Percentiles rank a stretch among this genome's conserved stretches.
Conservation (phyloP, 1,284 basidiomycete genomes). For the Malassezia caprae region DNA sequence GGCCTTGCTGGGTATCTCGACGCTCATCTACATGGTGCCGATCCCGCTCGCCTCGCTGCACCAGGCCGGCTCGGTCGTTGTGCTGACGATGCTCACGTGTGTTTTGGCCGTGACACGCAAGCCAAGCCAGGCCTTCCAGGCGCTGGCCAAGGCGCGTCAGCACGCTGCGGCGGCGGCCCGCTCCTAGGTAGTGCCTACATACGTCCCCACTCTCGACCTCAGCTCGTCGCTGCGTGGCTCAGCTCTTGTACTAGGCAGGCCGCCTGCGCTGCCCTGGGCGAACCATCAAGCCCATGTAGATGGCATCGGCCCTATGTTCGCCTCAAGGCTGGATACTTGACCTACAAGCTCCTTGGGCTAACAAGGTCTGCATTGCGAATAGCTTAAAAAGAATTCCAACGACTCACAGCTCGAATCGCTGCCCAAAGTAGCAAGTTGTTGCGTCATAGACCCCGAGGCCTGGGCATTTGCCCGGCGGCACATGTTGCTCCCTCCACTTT, state of each 20-base stretch:
- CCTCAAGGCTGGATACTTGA: not conserved
- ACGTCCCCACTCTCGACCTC: not conserved
- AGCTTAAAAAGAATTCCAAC: not conserved
- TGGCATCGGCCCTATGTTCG: not conserved
- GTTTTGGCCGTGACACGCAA: slow-evolving; percentile 63
- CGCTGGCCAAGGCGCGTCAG: slow-evolving; percentile 1
- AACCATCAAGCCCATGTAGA: not conserved
- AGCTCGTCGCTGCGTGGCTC: too few species aligned
- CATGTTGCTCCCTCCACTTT: slow-evolving; percentile 4
- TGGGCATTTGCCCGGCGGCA: too few species aligned
- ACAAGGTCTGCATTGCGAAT: not conserved
- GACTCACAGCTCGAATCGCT: too few species aligned
- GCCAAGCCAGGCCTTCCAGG: slow-evolving; percentile 59
- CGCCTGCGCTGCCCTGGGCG: too few species aligned
- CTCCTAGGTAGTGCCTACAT: not conserved
- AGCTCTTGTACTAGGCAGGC: too few species aligned
- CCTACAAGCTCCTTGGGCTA: not conserved
- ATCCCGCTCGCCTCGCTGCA: slow-evolving; percentile 82
- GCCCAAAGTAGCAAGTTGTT: too few species aligned
- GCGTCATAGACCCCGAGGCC: too few species aligned
- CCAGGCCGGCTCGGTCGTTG: slow-evolving; percentile 81
- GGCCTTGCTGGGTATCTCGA: slow-evolving; percentile 78
- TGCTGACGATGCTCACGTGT: slow-evolving; percentile 76
- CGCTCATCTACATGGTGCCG: slow-evolving; percentile 85
- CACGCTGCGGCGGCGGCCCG: not conserved